Percentiles rank a stretch among this genome's conserved stretches.
These are phyloP conservation scores for Solanum lignicaule DNA, from an alignment of 257 asterid genomes.

Conservation along the genomic window DNA sequence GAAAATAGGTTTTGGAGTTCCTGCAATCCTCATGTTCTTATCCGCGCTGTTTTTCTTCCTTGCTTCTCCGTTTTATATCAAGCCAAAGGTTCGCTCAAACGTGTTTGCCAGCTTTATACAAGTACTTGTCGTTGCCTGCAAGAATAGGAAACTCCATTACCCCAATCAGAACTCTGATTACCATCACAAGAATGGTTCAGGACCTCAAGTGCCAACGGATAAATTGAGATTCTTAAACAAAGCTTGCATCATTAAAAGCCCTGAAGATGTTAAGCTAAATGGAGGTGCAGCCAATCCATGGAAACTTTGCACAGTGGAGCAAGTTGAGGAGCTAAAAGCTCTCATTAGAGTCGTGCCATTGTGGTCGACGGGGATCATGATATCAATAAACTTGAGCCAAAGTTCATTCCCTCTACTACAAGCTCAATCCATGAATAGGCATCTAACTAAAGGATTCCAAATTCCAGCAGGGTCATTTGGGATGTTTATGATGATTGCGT, in stretches of 20 bases:
- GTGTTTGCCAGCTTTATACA: slow-evolving; percentile 32
- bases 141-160: slow-evolving; percentile 22
- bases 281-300: slow-evolving; percentile 18
- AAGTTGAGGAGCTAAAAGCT: slow-evolving; percentile 29
- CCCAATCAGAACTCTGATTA: slow-evolving; percentile 17
- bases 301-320: slow-evolving; percentile 23
- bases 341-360: slow-evolving; percentile 16
- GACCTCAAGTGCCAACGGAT: slow-evolving; percentile 27
- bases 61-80: slow-evolving; percentile 41
- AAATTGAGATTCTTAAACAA: slow-evolving; percentile 33
- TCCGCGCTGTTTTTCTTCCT: slow-evolving; percentile 29
- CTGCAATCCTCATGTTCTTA: slow-evolving; percentile 41
- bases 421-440: slow-evolving; percentile 5
- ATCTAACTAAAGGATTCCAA: not conserved
- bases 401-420: not conserved
- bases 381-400: slow-evolving; percentile 4
- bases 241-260: slow-evolving; percentile 14
- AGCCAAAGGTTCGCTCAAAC: slow-evolving; percentile 21
- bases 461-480: slow-evolving; percentile 2
- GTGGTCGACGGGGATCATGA: slow-evolving; percentile 13
- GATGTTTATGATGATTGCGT: slow-evolving; percentile 11
- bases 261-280: slow-evolving; percentile 8
- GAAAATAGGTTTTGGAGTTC: slow-evolving; percentile 60
- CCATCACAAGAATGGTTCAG: slow-evolving; percentile 32
- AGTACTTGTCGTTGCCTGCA: slow-evolving; percentile 35